Percentiles rank a stretch among this genome's conserved stretches.
Evolutionary conservation across 2,329 filamentous ascomycete genomes (phyloP).

Genomic region (Colletotrichum neosansevieriae): DNA sequence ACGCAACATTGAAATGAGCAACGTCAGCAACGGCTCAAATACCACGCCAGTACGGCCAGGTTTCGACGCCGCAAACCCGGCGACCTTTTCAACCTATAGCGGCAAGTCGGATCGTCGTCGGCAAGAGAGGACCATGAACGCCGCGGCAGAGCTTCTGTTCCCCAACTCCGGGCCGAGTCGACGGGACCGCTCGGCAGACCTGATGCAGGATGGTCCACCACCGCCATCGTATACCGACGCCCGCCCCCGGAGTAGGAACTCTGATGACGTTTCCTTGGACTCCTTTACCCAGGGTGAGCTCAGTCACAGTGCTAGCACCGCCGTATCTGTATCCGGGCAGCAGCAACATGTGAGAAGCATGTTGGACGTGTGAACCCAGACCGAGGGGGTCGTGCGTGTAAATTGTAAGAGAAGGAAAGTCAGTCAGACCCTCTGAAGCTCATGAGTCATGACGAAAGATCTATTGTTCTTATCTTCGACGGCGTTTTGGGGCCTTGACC

Average conservation of each 20-base stretch:
- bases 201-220: conserved; percentile 59
- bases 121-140: conserved; percentile 57
- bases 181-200: conserved; percentile 52
- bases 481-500: conserved; percentile 1
- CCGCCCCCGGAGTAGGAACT: conserved; percentile 5
- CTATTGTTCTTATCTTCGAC: neutral
- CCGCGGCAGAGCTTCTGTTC: conserved; percentile 62
- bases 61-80: conserved; percentile 42
- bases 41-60: conserved; percentile 41
- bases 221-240: conserved; percentile 53
- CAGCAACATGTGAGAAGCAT: conserved; percentile 67
- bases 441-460: conserved; percentile 28
- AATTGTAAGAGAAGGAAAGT: neutral
- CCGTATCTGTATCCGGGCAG: conserved; percentile 58
- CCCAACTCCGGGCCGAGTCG: conserved; percentile 52
- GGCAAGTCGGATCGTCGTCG: conserved; percentile 60
- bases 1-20: conserved; percentile 56
- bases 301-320: conserved; percentile 60
- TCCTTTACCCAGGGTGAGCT: conserved; percentile 49
- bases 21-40: conserved; percentile 42
- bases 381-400: neutral
- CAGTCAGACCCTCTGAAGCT: neutral
- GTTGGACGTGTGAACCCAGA: conserved; percentile 59
- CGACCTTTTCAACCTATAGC: conserved; percentile 49
- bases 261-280: neutral